These are phyloP conservation scores for Fraxinus cuspidata DNA, from an alignment of 257 asterid species.

Conservation along the genomic window DNA sequence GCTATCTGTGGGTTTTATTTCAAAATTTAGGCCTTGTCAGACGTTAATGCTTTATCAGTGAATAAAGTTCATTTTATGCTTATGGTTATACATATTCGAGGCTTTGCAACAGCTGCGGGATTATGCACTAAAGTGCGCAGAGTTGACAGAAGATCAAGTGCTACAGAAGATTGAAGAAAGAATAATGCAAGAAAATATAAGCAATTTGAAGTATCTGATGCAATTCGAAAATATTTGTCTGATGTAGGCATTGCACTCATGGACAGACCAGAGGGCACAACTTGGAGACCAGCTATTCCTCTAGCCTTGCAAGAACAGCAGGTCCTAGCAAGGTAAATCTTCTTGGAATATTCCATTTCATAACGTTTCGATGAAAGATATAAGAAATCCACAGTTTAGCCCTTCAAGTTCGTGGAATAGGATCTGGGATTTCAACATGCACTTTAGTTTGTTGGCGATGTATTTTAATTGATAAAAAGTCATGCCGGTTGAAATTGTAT, in stretches of 20 bases:
- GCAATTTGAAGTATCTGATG: constrained; percentile 83
- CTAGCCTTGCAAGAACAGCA: constrained; percentile 54
- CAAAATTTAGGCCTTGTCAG: neutral
- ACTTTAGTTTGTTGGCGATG: neutral
- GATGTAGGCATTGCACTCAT: constrained; percentile 79
- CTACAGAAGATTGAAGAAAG: constrained; percentile 45
- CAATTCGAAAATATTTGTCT: constrained; percentile 73
- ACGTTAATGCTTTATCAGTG: neutral
- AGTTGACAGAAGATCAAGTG: constrained; percentile 68
- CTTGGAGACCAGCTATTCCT: constrained; percentile 67
- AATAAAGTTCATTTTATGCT: neutral
- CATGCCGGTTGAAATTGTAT: neutral
- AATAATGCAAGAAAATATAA: constrained; percentile 66
- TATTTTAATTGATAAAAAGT: neutral
- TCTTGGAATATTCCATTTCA: neutral
- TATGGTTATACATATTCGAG: constrained; percentile 34
- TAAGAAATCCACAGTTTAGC: neutral
- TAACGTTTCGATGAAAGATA: neutral
- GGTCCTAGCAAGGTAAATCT: constrained; percentile 34
- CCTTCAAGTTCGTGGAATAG: neutral
- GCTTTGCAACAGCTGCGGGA: constrained; percentile 66
- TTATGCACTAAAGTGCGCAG: constrained; percentile 77
- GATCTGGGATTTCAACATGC: neutral
- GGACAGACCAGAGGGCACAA: constrained; percentile 74
- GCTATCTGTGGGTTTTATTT: neutral